A percentile compares a stretch with the other conserved stretches of the same genome.
Conservation (phyloP, 2,329 filamentous ascomycete genomes). For the Ascochyta fabae region DNA sequence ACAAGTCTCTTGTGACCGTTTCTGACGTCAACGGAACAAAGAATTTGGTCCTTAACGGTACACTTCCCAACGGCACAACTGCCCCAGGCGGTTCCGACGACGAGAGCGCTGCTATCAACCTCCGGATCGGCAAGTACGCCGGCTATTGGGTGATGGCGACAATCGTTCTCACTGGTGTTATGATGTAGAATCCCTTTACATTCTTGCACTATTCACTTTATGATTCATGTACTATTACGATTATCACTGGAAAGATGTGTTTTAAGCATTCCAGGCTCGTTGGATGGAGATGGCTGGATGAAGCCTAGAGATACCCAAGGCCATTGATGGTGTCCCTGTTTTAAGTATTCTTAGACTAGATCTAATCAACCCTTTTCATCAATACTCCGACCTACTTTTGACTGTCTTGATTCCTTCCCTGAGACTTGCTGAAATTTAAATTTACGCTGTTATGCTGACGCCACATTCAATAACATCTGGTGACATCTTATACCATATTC, state of each 20-base stretch:
- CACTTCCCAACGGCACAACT: constrained; percentile 66
- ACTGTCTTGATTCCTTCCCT: too few species aligned
- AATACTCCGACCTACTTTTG: too few species aligned
- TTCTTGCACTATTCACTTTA: background rate
- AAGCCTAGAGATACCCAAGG: background rate
- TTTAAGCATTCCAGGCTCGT: background rate
- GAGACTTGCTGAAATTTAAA: too few species aligned
- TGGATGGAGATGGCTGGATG: too few species aligned
- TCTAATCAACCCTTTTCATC: too few species aligned
- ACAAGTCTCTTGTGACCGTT: constrained; percentile 68
- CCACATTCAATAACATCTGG: too few species aligned
- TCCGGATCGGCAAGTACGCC: constrained; percentile 37
- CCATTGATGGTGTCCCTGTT: too few species aligned
- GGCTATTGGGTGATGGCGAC: constrained; percentile 51
- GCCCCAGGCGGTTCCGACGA: constrained; percentile 47
- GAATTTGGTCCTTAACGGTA: constrained; percentile 77
- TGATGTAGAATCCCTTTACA: constrained; percentile 1
- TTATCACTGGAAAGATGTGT: too few species aligned
- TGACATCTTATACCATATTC: too few species aligned
- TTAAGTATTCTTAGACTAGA: too few species aligned
- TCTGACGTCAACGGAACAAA: constrained; percentile 66
- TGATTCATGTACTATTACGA: constrained; percentile 1
- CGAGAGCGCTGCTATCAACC: constrained; percentile 30
- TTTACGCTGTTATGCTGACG: too few species aligned
- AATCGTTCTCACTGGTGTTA: constrained; percentile 39